These are phyloP conservation scores for Coniosporium apollinis DNA, from an alignment of 495 filamentous ascomycete species.

Conservation along the genomic window DNA sequence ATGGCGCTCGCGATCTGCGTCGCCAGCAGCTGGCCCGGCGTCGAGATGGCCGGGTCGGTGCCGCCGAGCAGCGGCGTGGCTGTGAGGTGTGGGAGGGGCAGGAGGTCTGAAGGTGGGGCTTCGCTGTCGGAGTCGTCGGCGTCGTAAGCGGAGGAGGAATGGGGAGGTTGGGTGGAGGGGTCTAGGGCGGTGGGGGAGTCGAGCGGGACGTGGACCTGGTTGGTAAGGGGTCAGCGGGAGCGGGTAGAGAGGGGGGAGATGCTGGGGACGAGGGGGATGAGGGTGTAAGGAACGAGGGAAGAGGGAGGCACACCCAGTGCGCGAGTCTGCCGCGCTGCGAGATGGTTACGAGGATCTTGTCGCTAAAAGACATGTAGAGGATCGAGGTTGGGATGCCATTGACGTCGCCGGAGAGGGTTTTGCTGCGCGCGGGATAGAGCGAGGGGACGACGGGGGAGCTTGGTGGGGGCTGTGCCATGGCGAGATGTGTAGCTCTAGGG, in stretches of 20 bases:
- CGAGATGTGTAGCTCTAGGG: too few species aligned
- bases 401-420: constrained; percentile 44
- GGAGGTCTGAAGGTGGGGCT: too few species aligned
- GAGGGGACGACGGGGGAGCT: too few species aligned
- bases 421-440: constrained; percentile 63
- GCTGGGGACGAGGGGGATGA: too few species aligned
- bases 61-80: constrained; percentile 82
- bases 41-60: constrained; percentile 60
- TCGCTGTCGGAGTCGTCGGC: constrained; percentile 32
- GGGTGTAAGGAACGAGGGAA: too few species aligned
- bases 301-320: constrained; percentile 54
- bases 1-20: constrained; percentile 76
- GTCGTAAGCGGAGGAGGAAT: constrained; percentile 32
- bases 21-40: constrained; percentile 70
- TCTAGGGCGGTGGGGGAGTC: constrained; percentile 35
- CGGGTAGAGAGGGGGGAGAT: background rate
- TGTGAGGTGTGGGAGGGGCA: constrained; percentile 67
- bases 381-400: constrained; percentile 56
- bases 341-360: constrained; percentile 85
- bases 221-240: constrained; percentile 9
- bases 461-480: too few species aligned
- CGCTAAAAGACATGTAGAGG: constrained; percentile 54
- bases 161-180: constrained; percentile 34
- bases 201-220: constrained; percentile 75
- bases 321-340: constrained; percentile 71